Percentiles rank a stretch among this genome's conserved stretches.
Conservation (phyloP, 805 yeast genomes). For the Ogataea allantospora region DNA sequence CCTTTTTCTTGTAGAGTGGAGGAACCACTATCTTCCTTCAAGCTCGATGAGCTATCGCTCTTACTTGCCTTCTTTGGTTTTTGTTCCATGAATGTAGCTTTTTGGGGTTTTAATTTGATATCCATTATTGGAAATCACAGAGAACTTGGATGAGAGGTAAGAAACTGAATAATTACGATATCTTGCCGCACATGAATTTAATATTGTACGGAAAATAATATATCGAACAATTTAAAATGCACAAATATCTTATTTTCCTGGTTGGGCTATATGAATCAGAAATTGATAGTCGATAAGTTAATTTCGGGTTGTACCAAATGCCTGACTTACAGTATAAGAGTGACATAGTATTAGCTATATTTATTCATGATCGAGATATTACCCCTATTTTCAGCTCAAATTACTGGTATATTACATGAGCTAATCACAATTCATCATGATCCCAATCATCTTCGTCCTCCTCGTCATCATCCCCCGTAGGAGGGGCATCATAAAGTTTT, state of each 20-base stretch:
- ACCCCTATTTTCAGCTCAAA: neutral
- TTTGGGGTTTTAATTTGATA: constrained; percentile 22
- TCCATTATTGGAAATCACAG: constrained; percentile 10
- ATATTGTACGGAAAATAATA: neutral
- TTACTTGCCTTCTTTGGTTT: no score
- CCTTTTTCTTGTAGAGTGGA: no score
- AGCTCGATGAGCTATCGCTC: no score
- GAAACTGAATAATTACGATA: neutral
- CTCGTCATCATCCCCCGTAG: constrained; percentile 43
- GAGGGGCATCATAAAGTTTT: constrained; percentile 64
- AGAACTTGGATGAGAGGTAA: neutral
- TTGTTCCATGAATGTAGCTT: constrained; percentile 25
- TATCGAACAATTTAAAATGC: neutral
- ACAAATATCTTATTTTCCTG: no score
- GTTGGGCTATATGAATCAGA: no score
- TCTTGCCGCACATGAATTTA: neutral
- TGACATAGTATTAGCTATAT: neutral
- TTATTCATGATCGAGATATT: neutral
- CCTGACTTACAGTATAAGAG: neutral
- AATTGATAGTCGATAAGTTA: no score
- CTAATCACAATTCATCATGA: constrained; percentile 62
- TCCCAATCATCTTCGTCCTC: constrained; percentile 60
- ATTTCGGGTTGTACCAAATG: no score
- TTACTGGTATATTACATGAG: constrained; percentile 2
- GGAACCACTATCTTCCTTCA: no score